A percentile compares a stretch with the other conserved stretches of the same genome.
Evolutionary conservation across 2,329 filamentous ascomycete species (phyloP).

Genomic region (Aspergillus sp.): DNA sequence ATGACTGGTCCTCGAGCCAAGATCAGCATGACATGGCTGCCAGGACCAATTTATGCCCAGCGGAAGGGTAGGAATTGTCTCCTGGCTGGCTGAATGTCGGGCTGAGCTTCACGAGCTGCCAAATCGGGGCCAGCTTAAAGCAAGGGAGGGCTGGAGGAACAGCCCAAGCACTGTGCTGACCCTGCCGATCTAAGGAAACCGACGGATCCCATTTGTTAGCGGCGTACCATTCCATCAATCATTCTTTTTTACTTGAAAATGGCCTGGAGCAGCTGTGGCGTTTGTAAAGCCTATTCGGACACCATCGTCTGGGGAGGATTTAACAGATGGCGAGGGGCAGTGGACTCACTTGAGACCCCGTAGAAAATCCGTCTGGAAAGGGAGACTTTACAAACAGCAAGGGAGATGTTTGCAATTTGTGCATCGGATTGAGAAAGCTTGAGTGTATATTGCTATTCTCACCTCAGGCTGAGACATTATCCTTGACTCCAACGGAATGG

Average conservation of each 20-base stretch:
- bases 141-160: constrained; percentile 5
- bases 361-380: neutral
- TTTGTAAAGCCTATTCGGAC: neutral
- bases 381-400: neutral
- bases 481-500: neutral
- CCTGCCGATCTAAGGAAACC: constrained; percentile 25
- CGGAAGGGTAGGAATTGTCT: neutral
- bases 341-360: no score
- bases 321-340: neutral
- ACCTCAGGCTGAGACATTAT: no score
- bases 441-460: neutral
- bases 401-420: neutral
- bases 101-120: constrained; percentile 6
- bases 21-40: neutral
- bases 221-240: neutral
- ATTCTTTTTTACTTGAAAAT: neutral
- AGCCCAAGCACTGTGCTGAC: constrained; percentile 10
- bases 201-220: neutral
- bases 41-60: neutral
- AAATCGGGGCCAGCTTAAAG: neutral
- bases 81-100: neutral
- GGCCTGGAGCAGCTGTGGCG: neutral
- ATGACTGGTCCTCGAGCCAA: neutral
- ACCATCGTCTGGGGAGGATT: neutral
- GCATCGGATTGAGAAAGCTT: neutral